Base-by-base conservation (phyloP, 768 basidiomycete species). In the Inosperma sp. region DNA sequence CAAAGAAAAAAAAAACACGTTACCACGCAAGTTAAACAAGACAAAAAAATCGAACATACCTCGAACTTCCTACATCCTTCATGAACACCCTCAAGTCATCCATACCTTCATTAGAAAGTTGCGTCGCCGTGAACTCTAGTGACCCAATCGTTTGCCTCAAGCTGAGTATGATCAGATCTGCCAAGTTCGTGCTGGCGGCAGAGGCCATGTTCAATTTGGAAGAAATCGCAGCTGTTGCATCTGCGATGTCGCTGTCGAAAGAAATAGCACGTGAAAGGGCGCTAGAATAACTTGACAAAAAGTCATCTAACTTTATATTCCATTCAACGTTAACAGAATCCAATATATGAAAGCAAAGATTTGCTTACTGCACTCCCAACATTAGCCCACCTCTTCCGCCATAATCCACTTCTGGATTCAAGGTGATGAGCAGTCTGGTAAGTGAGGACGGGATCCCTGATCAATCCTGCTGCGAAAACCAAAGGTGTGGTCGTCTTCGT, bases 81-180 rank as follows among this genome's bases (percentile, higher is more conserved):
- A 79, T 68, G 57, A 78, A 77, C 27, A 70, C 68, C 52, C 72
- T 65, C 5, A 75, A 63, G 55, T 81, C 77, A 2, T 16, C 27
- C n/a, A 33, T 46, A 12, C 31, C 1, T 59, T 60, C 52, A 3
- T 55, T 58, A 1, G 67, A 64, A 44, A 61, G 61, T 10, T 42
- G 42, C 3, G 69, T 65, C 5, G 75, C 47, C 1, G 79, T 80
- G 23, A 81, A 67, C 50, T 81, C 78, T 29, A 73, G 65, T 2
- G 71, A 65, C 0, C 68, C 76, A 33, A 79, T 67, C 5, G 70
- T 69, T 55, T 80, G 76, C n/a, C 77, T 63, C 10, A 73, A 57
- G 3, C 70, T 71, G 3, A 79, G 64, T 8, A 72, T 66, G 0
- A 76, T 65, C 12, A 79, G 46, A 33, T 67, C 69, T 4, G 66